Percentiles rank a stretch among this genome's conserved stretches.
Conservation (phyloP, 306 rosid species). For the Vigna radiata region DNA sequence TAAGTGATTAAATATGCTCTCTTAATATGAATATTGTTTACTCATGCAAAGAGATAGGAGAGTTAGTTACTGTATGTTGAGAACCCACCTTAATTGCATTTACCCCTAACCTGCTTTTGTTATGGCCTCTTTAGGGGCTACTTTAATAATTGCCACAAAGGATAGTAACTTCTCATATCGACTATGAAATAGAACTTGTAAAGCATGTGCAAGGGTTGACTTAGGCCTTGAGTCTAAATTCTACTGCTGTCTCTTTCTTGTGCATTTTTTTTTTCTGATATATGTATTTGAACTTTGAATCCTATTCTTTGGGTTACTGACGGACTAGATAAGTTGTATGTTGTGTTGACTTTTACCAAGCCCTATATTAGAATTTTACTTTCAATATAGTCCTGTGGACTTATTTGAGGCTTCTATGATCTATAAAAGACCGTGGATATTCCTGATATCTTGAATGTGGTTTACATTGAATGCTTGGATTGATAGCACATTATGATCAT, state of each 20-base stretch:
- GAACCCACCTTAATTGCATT: not conserved
- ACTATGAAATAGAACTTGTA: not conserved
- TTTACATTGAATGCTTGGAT: constrained; percentile 26
- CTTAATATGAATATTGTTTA: constrained; percentile 19
- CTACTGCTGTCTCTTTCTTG: constrained; percentile 1
- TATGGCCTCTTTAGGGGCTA: not conserved
- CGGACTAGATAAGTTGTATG: not conserved
- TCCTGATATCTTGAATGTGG: constrained; percentile 34
- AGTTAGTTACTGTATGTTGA: not conserved
- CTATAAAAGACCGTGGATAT: constrained; percentile 25
- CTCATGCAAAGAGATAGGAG: not conserved
- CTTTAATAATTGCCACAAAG: not conserved
- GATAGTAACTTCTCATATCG: not conserved
- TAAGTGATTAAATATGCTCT: constrained; percentile 25
- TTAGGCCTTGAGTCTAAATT: not conserved
- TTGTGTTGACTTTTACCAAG: not conserved
- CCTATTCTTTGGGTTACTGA: constrained; percentile 13
- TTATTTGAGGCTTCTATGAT: constrained; percentile 31
- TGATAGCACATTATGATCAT: constrained; percentile 2
- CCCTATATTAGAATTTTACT: not conserved
- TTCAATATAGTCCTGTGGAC: constrained; percentile 19
- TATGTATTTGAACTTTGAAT: not conserved
- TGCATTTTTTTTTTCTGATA: constrained; percentile 2
- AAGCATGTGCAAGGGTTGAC: not conserved
- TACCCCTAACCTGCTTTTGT: not conserved